phyloP scores from a whole-genome alignment of 345 rosid genomes.

The Murraya koenigii region DNA sequence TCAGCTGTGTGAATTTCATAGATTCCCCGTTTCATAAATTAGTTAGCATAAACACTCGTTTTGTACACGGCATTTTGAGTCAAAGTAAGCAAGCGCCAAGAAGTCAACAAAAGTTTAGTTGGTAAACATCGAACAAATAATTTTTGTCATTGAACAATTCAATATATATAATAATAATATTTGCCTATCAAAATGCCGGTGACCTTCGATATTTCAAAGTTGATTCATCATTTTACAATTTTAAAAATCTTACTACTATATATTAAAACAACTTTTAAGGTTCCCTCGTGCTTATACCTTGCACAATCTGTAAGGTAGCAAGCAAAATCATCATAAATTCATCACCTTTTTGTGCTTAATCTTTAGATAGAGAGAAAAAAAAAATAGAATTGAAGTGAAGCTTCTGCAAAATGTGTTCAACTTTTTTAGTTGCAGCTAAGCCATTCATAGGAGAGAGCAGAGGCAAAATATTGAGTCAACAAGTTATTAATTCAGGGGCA shows the following conservation, averaged over 20 bases:
- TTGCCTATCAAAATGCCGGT: neutral
- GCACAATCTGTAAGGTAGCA: too few relatives aligned
- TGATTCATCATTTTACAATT: neutral
- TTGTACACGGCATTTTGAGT: too few relatives aligned
- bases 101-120: too few relatives aligned
- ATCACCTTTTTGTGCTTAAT: neutral
- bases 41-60: too few relatives aligned
- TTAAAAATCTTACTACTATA: neutral
- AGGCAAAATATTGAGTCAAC: conserved; percentile 10
- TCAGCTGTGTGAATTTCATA: too few relatives aligned
- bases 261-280: too few relatives aligned
- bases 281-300: neutral
- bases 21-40: too few relatives aligned
- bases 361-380: neutral
- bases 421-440: conserved; percentile 22
- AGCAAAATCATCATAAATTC: neutral
- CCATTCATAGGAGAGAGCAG: conserved; percentile 20
- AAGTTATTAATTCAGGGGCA: neutral
- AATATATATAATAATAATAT: too few relatives aligned
- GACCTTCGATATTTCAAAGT: neutral
- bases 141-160: too few relatives aligned
- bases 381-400: neutral
- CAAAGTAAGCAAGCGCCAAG: too few relatives aligned
- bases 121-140: too few relatives aligned
- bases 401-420: conserved; percentile 22